Percentiles rank a stretch among this genome's conserved stretches.
Evolutionary conservation across 163 green algal genomes (phyloP).

Genomic region (Chlamydomonas reinhardtii): DNA sequence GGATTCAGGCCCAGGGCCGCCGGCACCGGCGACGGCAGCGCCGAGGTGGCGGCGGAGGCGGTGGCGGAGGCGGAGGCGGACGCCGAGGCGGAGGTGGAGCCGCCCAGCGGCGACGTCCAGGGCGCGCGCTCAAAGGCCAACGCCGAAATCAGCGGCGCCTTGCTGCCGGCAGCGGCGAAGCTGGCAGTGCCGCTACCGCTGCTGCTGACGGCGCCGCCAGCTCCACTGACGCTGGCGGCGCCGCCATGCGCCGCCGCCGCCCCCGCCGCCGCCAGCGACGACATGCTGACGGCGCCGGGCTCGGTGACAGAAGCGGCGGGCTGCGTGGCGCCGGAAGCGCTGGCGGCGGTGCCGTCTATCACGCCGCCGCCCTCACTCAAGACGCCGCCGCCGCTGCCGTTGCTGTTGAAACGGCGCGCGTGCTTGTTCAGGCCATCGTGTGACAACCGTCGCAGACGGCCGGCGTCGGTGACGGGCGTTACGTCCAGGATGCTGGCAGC

Average conservation of each 20-base stretch:
- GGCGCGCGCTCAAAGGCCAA: conserved; percentile 22
- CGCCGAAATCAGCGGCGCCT: conserved; percentile 6
- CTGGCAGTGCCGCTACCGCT: not conserved
- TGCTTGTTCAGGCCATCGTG: not conserved
- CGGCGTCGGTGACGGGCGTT: not conserved
- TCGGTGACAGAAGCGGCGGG: not conserved
- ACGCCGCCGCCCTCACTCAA: not conserved
- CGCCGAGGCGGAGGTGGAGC: not conserved
- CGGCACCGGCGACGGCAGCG: not conserved
- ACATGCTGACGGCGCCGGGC: too few species aligned
- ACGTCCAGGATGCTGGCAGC: not conserved
- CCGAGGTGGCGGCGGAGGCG: not conserved
- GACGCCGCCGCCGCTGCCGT: too few species aligned
- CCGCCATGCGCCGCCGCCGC: too few species aligned
- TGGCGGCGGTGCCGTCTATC: too few species aligned
- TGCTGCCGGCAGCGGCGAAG: not conserved
- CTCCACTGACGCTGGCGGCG: not conserved
- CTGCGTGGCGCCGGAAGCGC: too few species aligned
- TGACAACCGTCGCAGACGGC: not conserved
- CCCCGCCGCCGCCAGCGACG: too few species aligned
- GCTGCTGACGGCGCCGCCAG: too few species aligned
- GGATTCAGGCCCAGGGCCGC: not conserved
- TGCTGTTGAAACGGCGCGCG: not conserved
- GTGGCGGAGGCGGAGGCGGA: not conserved
- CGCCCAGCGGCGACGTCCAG: not conserved